A percentile compares a stretch with the other conserved stretches of the same genome.
phyloP scores from a whole-genome alignment of 176 grass and related monocot species.

The Musa schizocarpa region DNA sequence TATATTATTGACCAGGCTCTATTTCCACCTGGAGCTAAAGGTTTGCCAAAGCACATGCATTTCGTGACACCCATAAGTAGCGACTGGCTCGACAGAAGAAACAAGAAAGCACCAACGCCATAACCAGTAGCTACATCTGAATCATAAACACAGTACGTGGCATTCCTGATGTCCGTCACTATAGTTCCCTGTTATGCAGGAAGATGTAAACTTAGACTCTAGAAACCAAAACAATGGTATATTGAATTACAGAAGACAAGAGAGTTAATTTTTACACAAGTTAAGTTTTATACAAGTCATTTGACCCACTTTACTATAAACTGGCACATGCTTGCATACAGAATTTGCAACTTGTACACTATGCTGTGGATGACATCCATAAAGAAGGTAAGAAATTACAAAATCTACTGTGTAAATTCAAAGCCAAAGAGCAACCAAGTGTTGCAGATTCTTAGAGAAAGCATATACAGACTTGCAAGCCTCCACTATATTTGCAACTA shows the following conservation, averaged over 20 bases:
- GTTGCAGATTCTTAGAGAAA: too few relatives aligned
- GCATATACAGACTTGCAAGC: too few relatives aligned
- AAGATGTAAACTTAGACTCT: not conserved
- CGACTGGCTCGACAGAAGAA: slow-evolving; percentile 69
- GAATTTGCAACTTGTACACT: slow-evolving; percentile 34
- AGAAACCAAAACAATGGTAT: too few relatives aligned
- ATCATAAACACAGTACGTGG: slow-evolving; percentile 73
- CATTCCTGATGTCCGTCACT: slow-evolving; percentile 42
- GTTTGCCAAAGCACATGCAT: slow-evolving; percentile 84
- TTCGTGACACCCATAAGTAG: slow-evolving; percentile 78
- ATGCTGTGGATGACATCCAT: slow-evolving; percentile 35
- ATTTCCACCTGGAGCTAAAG: slow-evolving; percentile 72
- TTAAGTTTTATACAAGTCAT: not conserved
- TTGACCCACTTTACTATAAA: slow-evolving; percentile 13
- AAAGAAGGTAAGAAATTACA: too few relatives aligned
- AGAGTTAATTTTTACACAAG: slow-evolving; percentile 52
- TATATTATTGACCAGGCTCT: slow-evolving; percentile 96
- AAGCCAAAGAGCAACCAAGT: too few relatives aligned
- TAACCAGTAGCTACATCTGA: slow-evolving; percentile 88
- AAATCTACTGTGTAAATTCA: too few relatives aligned
- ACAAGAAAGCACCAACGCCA: slow-evolving; percentile 83
- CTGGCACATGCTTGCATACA: too few relatives aligned
- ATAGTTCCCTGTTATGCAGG: slow-evolving; percentile 49
- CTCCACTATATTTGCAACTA: too few relatives aligned
- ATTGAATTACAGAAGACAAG: too few relatives aligned